phyloP scores from a whole-genome alignment of 208 protist genomes.

The Trypanosoma cruzi region DNA sequence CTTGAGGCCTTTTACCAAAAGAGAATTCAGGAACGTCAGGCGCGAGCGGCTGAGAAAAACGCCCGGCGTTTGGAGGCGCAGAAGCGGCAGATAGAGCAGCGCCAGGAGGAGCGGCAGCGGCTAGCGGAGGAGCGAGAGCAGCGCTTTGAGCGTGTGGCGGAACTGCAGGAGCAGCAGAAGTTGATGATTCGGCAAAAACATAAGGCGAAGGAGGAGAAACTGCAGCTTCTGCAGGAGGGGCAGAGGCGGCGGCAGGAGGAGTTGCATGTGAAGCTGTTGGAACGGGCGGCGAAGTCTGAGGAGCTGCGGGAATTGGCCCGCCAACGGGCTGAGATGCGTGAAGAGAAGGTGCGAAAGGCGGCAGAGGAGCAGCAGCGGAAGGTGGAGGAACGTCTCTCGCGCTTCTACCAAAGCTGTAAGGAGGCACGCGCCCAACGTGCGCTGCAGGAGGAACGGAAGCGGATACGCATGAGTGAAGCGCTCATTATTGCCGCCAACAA shows the following conservation, averaged over 20 bases:
- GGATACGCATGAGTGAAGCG: constrained; percentile 38
- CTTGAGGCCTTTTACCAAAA: constrained; percentile 49
- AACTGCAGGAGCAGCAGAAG: constrained; percentile 45
- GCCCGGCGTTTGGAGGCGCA: constrained; percentile 51
- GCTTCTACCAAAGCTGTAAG: constrained; percentile 43
- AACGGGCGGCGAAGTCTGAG: constrained; percentile 45
- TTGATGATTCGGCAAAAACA: constrained; percentile 39
- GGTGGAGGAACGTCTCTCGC: constrained; percentile 51
- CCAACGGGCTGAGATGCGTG: constrained; percentile 47
- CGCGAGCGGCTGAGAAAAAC: constrained; percentile 52
- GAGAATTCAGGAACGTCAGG: constrained; percentile 49
- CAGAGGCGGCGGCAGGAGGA: constrained; percentile 36
- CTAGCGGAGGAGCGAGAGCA: constrained; percentile 58
- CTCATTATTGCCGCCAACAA: constrained; percentile 28
- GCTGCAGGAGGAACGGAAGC: constrained; percentile 42
- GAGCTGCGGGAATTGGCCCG: constrained; percentile 48
- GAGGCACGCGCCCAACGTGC: constrained; percentile 38
- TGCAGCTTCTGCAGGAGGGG: constrained; percentile 27
- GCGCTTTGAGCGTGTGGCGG: constrained; percentile 52
- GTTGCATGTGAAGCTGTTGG: constrained; percentile 42
- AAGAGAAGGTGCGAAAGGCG: constrained; percentile 45
- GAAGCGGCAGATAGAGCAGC: constrained; percentile 33
- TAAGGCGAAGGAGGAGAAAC: constrained; percentile 51
- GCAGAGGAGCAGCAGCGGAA: constrained; percentile 56
- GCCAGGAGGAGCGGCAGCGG: constrained; percentile 37